Evolutionary conservation across 1,284 basidiomycete species (phyloP).

Genomic region (Austroboletus novae-zelandiae): DNA sequence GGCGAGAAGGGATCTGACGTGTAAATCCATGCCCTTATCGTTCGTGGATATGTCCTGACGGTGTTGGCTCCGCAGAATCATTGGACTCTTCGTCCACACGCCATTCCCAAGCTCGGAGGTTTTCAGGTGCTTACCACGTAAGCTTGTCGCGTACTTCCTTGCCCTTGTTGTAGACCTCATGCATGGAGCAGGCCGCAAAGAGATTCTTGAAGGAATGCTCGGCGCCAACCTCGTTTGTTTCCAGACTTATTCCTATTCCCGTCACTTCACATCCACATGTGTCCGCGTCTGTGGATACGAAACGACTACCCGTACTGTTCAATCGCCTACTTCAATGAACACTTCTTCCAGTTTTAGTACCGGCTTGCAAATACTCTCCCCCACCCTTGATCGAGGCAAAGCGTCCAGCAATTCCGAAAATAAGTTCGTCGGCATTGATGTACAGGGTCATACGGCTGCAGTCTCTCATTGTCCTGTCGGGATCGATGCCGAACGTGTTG

Average conservation of each 20-base stretch:
- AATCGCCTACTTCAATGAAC: constrained; percentile 26
- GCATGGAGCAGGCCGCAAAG: constrained; percentile 61
- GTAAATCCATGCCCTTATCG: constrained; percentile 18
- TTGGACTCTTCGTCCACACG: constrained; percentile 96
- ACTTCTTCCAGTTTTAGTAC: constrained; percentile 26
- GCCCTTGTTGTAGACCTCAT: background rate
- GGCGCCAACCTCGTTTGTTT: constrained; percentile 96
- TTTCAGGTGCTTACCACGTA: constrained; percentile 89
- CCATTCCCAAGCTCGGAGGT: constrained; percentile 97
- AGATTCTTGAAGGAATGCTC: constrained; percentile 97
- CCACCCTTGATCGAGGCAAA: constrained; percentile 37
- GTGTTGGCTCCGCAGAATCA: constrained; percentile 52
- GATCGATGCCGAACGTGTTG: constrained; percentile 92
- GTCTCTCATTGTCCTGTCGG: constrained; percentile 95
- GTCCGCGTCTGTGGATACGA: constrained; percentile 97
- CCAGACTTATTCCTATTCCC: constrained; percentile 97
- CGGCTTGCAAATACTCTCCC: background rate
- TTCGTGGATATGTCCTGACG: background rate
- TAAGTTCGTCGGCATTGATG: constrained; percentile 71
- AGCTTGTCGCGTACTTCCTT: constrained; percentile 28
- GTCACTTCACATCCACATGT: constrained; percentile 94
- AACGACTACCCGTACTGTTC: constrained; percentile 58
- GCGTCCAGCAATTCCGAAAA: constrained; percentile 15
- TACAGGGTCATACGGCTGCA: constrained; percentile 82
- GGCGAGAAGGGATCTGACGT: constrained; percentile 27